A percentile compares a stretch with the other conserved stretches of the same genome.
phyloP scores from a whole-genome alignment of 2,329 filamentous ascomycete species.

The Metarhizium album region DNA sequence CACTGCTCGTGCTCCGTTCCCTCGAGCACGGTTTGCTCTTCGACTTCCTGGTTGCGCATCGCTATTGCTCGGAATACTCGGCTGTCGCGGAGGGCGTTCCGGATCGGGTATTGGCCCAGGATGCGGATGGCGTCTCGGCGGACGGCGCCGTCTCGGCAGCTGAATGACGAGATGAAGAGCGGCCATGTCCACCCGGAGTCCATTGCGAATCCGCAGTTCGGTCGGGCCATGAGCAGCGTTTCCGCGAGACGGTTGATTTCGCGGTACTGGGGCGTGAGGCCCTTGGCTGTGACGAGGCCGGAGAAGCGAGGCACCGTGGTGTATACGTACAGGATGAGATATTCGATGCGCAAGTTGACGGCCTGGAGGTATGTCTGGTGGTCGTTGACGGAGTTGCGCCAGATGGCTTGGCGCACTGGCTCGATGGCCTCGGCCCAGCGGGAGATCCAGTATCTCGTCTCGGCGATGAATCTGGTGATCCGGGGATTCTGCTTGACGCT shows the following conservation, averaged over 20 bases:
- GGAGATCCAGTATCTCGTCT: slow-evolving; percentile 27
- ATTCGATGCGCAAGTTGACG: slow-evolving; percentile 32
- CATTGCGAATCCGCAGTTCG: slow-evolving; percentile 31
- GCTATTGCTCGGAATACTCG: slow-evolving; percentile 29
- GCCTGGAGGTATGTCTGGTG: slow-evolving; percentile 21
- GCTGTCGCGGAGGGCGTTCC: slow-evolving; percentile 33
- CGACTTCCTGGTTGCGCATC: slow-evolving; percentile 25
- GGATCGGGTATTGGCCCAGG: slow-evolving; percentile 28
- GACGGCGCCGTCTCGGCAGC: slow-evolving; percentile 27
- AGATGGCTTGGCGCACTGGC: slow-evolving; percentile 21
- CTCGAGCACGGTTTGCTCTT: slow-evolving; percentile 20
- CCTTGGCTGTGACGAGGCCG: slow-evolving; percentile 22
- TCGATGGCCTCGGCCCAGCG: slow-evolving; percentile 29
- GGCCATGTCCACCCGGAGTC: slow-evolving; percentile 36
- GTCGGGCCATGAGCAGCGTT: slow-evolving; percentile 23
- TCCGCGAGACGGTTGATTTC: slow-evolving; percentile 30
- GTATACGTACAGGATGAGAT: slow-evolving; percentile 30
- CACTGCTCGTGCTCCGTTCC: slow-evolving; percentile 26
- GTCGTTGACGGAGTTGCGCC: slow-evolving; percentile 14
- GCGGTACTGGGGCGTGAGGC: slow-evolving; percentile 30
- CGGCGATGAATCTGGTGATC: slow-evolving; percentile 23
- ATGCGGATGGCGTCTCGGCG: slow-evolving; percentile 30
- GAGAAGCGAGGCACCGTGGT: slow-evolving; percentile 27
- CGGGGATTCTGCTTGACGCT: slow-evolving; percentile 19
- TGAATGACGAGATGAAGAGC: slow-evolving; percentile 29